Base-by-base conservation (phyloP, 805 yeast genomes). In the Kazachstania psychrophila region DNA sequence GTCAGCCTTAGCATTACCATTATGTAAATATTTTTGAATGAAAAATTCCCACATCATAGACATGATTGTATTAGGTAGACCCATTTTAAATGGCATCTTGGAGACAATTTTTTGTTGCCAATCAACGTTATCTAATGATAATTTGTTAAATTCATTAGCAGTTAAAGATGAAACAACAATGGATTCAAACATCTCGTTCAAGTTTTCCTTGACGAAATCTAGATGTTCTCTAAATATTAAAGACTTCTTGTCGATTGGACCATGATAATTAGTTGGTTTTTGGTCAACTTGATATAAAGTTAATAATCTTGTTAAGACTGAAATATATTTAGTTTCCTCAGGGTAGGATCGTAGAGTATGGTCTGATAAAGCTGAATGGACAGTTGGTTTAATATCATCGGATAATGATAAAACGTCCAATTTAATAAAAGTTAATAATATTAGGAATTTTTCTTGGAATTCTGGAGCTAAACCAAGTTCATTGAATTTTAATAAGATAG, bases 161-260 rank as follows among this genome's bases (percentile, higher is more conserved):
- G 69, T 64, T 51, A 70, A 66, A 35, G 69, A 66, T 15, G 77
- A 73, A 51, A 67, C 70, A 40, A 66, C 49, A 34, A 66, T 69
- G 32, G 67, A 65, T 45, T 75, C 80, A 20, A 75, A 53, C n/a
- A 77, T 58, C 44, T 75, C 77, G 41, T 73, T 69, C 19, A 76
- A 52, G 28, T 67, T 68, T 16, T 58, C 60, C 22, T 69, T 69
- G 33, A 80, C 56, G 33, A 70, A 70, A 37, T 75, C 68, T 32
- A 80, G 54, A 38, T 75, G 74, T 14, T 86, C 77, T 51, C 87
- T 70, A 54, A 79, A 81, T 30, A 75, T 71, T 33, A 83, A 63
- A 24, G 84, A 62, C 26, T 73, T 70, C 45, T 79, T 72, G 13
- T 85, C 81, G 23, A 85, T 65, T 11, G 86, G 87, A 2, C 88